Conservation (phyloP, 768 basidiomycete genomes). For the Cystofilobasidium capitatum region DNA sequence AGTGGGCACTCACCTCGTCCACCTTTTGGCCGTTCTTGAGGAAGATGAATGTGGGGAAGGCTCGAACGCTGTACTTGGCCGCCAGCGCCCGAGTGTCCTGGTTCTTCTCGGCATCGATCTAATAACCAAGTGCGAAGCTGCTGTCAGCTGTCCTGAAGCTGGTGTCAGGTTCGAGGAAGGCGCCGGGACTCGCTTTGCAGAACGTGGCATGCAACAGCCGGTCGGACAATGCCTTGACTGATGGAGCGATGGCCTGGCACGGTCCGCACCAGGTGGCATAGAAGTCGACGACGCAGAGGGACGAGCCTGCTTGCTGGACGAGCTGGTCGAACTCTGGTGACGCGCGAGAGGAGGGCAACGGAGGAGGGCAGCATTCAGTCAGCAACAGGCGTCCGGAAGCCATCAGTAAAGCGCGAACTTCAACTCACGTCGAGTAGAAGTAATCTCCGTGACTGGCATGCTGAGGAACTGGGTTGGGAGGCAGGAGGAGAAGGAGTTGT, state of each 20-base stretch:
- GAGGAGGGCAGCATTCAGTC: background rate
- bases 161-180: slow-evolving; percentile 24
- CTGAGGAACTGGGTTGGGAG: background rate
- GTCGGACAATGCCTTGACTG: slow-evolving; percentile 33
- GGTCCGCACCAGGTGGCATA: slow-evolving; percentile 35
- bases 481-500: background rate
- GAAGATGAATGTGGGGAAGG: slow-evolving; percentile 41
- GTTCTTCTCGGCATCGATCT: slow-evolving; percentile 38
- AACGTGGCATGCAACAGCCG: slow-evolving; percentile 21
- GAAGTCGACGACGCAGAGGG: slow-evolving; percentile 30
- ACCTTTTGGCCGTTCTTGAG: slow-evolving; percentile 38
- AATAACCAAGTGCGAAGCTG: background rate
- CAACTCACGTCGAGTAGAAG: slow-evolving; percentile 2
- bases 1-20: slow-evolving; percentile 33
- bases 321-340: slow-evolving; percentile 14
- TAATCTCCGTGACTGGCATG: slow-evolving; percentile 19
- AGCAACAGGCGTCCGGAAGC: background rate
- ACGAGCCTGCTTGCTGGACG: slow-evolving; percentile 1
- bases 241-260: slow-evolving; percentile 38
- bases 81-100: slow-evolving; percentile 34
- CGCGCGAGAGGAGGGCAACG: background rate
- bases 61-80: slow-evolving; percentile 33
- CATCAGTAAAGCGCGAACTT: no score
- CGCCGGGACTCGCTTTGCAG: slow-evolving; percentile 12
- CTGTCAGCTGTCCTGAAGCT: slow-evolving; percentile 36